phyloP scores from a whole-genome alignment of 768 basidiomycete species.

The Pseudohyphozyma bogoriensis region DNA sequence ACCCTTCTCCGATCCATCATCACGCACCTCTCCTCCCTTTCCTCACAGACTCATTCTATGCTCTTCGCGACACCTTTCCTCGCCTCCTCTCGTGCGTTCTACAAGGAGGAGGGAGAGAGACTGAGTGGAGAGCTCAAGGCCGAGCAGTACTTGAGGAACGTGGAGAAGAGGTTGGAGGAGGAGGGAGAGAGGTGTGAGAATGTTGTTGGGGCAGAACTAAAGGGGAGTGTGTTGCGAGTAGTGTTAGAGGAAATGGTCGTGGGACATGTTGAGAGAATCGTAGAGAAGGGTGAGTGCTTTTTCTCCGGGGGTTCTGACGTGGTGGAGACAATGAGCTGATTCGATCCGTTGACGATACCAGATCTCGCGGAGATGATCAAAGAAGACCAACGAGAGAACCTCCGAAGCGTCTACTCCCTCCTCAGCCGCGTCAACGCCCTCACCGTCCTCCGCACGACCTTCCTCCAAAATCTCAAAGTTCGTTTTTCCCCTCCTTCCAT shows the following conservation, averaged over 20 bases:
- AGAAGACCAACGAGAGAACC: conserved; percentile 41
- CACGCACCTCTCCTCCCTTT: conserved; percentile 25
- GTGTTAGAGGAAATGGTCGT: conserved; percentile 50
- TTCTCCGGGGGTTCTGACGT: too few species aligned
- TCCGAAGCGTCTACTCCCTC: conserved; percentile 52
- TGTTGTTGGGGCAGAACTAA: conserved; percentile 12
- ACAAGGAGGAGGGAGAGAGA: conserved; percentile 58
- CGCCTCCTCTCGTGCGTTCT: conserved; percentile 63
- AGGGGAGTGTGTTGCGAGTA: conserved; percentile 46
- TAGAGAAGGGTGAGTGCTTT: conserved; percentile 31
- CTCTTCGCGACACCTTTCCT: conserved; percentile 75
- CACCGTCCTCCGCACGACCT: conserved; percentile 51
- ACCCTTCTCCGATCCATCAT: conserved; percentile 59
- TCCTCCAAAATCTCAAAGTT: conserved; percentile 56
- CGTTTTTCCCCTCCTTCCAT: conserved; percentile 14
- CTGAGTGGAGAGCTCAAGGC: conserved; percentile 64
- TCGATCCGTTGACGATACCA: conserved; percentile 41
- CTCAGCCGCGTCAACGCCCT: conserved; percentile 53
- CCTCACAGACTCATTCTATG: conserved; percentile 55
- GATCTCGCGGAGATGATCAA: conserved; percentile 51
- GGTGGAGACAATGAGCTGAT: neutral
- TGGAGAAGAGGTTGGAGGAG: conserved; percentile 59
- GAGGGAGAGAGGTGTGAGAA: conserved; percentile 50
- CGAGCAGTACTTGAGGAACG: conserved; percentile 53
- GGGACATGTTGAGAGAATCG: conserved; percentile 43